Base-by-base conservation (phyloP, 495 filamentous ascomycete species). In the Xylaria scruposa region DNA sequence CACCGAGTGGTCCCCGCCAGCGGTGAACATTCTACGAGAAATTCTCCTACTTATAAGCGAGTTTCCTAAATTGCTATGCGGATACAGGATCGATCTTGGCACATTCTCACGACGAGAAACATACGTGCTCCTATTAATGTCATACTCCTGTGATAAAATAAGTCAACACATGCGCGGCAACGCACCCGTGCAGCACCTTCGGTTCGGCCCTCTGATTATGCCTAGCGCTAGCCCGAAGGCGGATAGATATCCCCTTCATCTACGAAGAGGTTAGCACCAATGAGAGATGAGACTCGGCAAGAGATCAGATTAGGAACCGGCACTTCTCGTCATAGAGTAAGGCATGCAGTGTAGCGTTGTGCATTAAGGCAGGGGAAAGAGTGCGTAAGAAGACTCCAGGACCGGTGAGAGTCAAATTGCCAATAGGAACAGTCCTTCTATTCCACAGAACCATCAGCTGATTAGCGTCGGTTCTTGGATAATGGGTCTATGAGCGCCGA, bases 371-470 rank as follows among this genome's bases (percentile, higher is more conserved):
- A 62, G 56, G 58, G 68, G 58, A 67, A 40, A 15, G 65, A 54
- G 49, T 56, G 36, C 42, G 65, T 67, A 67, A 44, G 65, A 56
- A 67, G 5, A 24, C 10, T 19, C 49, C 21, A 40, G 26, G 49
- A 42, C 65, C 65, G 65, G 65, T 67, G 49, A 51, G 49, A 10
- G 33, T 47, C 47, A 44, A 42, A 56, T 67, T 31, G 65, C 65
- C 65, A 67, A 67, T 67, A 42, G 49, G 65, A 67, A 56, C 49
- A 36, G 31, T 21, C 44, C 63, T 54, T 56, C 12, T 42, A 33
- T 56, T 56, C 19, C 49, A 67, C 65, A 56, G 49, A 56, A 49
- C 65, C 65, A 56, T 67, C 65, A 67, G 65, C 65, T 67, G 65
- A 67, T 56, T 9, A 42, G 65, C 19, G 26, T 42, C 49, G 65